Base-by-base conservation (phyloP, 352 stramenopile genomes). In the Pythium plurisporium region DNA sequence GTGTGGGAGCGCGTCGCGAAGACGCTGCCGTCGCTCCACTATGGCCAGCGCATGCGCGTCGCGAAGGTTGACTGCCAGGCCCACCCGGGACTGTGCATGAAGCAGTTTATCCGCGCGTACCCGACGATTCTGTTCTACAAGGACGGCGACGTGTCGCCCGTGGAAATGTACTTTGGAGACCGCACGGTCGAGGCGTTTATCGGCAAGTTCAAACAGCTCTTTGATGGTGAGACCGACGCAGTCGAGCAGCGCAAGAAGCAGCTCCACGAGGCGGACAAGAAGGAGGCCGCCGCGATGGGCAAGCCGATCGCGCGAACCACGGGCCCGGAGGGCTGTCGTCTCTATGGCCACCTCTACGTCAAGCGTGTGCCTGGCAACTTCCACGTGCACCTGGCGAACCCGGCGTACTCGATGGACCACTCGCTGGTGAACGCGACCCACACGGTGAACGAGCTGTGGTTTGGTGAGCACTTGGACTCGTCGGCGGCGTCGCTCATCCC, bases 341-440 rank as follows among this genome's bases (percentile, higher is more conserved):
- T 94, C 36, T 91, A 84, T 41, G 84, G 84, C 11, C 69, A 90
- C 57, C 45, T 94, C 29, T 85, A 91, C 55, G 84, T 94, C 29
- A 94, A 94, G 74, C 78, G 95, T 41, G 96, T 99, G 41, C 96
- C 96, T 0, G 96, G 96, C 36, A 99, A 99, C 71, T 99, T 99
- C 76, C 96, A 99, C 76, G 93, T 99, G 59, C 95, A 98, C 73
- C 87, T 98, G 73, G 66, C 96, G n/a, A 98, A 99, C 76, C 90
- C 95, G 23, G 91, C 91, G 44, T 94, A 89, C 71, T 94, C 84
- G 54, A 92, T 94, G 84, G 82, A 89, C 62, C 77, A 74, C 38
- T 81, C 73, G 54, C 73, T 94, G 43, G 84, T 92, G 30, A 99
- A 99, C 67, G 78, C 98, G 30, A 95, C 87, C 30, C 96, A 99